phyloP scores from a whole-genome alignment of 805 yeast species.

The Wickerhamiella vanderwaltii region DNA sequence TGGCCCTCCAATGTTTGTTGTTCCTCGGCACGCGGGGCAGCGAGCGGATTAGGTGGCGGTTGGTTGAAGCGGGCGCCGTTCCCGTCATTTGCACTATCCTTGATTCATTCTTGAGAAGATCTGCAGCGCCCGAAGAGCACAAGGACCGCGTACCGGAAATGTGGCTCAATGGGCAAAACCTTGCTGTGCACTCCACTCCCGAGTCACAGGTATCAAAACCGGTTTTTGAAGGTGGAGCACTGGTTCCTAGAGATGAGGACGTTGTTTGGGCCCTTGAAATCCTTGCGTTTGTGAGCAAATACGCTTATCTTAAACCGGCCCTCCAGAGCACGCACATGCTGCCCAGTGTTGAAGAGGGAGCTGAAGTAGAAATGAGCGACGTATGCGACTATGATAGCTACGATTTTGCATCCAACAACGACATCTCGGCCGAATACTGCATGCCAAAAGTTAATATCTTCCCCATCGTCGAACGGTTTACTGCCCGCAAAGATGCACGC shows the following conservation, averaged over 20 bases:
- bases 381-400: slow-evolving; percentile 22
- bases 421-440: slow-evolving; percentile 35
- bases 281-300: slow-evolving; percentile 85
- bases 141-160: slow-evolving; percentile 2
- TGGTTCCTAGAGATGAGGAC: slow-evolving; percentile 88
- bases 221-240: slow-evolving; percentile 47
- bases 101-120: slow-evolving; percentile 57
- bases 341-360: slow-evolving; percentile 31
- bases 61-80: slow-evolving; percentile 82
- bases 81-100: slow-evolving; percentile 85
- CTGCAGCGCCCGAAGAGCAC: slow-evolving; percentile 7
- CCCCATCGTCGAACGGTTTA: slow-evolving; percentile 85
- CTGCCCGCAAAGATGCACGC: slow-evolving; percentile 52
- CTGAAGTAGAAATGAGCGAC: slow-evolving; percentile 13
- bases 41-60: slow-evolving; percentile 68
- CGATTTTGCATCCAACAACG: slow-evolving; percentile 26
- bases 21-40: slow-evolving; percentile 88
- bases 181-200: background rate
- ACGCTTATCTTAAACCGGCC: slow-evolving; percentile 61
- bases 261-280: slow-evolving; percentile 88
- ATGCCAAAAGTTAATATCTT: slow-evolving; percentile 49
- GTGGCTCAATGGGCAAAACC: slow-evolving; percentile 6
- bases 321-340: slow-evolving; percentile 68
- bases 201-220: slow-evolving; percentile 12
- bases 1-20: slow-evolving; percentile 85